Evolutionary conservation across 192 early-diverging fungal species (phyloP).

Genomic region (Rhizoclosmatium globosum): DNA sequence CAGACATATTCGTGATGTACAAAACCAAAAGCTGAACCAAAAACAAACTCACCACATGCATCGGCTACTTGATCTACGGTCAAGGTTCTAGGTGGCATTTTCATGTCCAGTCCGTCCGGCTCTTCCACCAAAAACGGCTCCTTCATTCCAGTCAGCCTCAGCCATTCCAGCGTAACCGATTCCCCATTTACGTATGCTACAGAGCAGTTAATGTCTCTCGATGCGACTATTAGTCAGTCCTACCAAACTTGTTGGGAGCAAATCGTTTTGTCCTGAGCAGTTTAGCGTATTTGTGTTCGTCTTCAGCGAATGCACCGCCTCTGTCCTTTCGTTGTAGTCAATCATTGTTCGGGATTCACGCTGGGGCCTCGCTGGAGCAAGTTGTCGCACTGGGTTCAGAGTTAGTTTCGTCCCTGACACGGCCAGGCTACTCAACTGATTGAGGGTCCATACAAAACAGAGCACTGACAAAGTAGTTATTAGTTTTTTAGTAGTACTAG

Average conservation of each 20-base stretch:
- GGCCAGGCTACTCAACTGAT: constrained; percentile 15
- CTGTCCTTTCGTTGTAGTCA: constrained; percentile 89
- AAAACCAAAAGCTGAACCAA: not conserved
- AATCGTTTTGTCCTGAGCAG: constrained; percentile 75
- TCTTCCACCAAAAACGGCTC: constrained; percentile 78
- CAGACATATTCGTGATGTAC: not conserved
- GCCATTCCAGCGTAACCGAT: constrained; percentile 73
- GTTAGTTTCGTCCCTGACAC: not conserved
- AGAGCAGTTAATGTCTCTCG: not conserved
- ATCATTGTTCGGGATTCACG: constrained; percentile 56
- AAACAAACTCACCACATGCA: constrained; percentile 43
- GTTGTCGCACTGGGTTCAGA: constrained; percentile 18
- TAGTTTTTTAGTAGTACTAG: not conserved
- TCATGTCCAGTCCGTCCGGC: constrained; percentile 79
- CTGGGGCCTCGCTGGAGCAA: constrained; percentile 15
- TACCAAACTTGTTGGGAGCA: constrained; percentile 67
- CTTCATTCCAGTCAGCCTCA: constrained; percentile 67
- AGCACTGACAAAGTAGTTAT: constrained; percentile 37
- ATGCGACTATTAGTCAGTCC: too few relatives aligned
- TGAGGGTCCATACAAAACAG: constrained; percentile 43
- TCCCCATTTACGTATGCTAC: constrained; percentile 70
- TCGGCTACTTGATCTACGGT: constrained; percentile 67
- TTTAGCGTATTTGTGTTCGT: constrained; percentile 83
- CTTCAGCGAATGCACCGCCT: constrained; percentile 67
- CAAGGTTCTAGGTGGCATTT: constrained; percentile 71